Evolutionary conservation across 176 grass and related monocot species (phyloP).

Genomic region (Neostapfia colusana): DNA sequence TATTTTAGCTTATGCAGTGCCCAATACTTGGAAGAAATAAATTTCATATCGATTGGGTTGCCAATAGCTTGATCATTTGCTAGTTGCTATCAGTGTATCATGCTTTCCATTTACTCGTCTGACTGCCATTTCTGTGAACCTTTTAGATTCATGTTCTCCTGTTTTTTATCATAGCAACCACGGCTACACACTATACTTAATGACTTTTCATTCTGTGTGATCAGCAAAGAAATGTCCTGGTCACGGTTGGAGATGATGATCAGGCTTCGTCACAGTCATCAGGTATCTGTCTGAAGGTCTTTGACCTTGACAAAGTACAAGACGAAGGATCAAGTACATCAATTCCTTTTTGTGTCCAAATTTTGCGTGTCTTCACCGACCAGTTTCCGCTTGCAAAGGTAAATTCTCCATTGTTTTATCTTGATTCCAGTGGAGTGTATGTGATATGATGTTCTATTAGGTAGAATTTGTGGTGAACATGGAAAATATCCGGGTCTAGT

Average conservation of each 20-base stretch:
- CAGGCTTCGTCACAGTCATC: constrained; percentile 66
- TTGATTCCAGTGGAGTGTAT: constrained; percentile 1
- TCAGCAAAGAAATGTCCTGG: constrained; percentile 90
- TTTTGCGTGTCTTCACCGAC: constrained; percentile 84
- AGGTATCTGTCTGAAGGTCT: constrained; percentile 87
- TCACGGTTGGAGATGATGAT: constrained; percentile 89
- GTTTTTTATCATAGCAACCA: constrained; percentile 27
- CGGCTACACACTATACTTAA: constrained; percentile 5
- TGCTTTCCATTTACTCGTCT: not conserved
- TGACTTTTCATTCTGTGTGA: constrained; percentile 33
- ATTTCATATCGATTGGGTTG: not conserved
- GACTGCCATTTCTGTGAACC: not conserved
- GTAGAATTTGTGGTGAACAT: not conserved
- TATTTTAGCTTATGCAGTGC: not conserved
- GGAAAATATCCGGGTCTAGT: constrained; percentile 12
- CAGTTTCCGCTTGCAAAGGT: constrained; percentile 95
- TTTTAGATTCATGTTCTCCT: not conserved
- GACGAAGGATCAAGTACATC: constrained; percentile 85
- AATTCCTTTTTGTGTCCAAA: constrained; percentile 91
- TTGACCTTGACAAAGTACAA: constrained; percentile 96
- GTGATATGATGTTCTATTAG: not conserved
- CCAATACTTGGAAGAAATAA: not conserved
- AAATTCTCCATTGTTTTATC: constrained; percentile 3
- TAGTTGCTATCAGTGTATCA: not conserved
- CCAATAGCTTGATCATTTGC: constrained; percentile 12